A percentile compares a stretch with the other conserved stretches of the same genome.
Conservation (phyloP, 371 early-diverging fungal genomes). For the Funneliformis caledonium region DNA sequence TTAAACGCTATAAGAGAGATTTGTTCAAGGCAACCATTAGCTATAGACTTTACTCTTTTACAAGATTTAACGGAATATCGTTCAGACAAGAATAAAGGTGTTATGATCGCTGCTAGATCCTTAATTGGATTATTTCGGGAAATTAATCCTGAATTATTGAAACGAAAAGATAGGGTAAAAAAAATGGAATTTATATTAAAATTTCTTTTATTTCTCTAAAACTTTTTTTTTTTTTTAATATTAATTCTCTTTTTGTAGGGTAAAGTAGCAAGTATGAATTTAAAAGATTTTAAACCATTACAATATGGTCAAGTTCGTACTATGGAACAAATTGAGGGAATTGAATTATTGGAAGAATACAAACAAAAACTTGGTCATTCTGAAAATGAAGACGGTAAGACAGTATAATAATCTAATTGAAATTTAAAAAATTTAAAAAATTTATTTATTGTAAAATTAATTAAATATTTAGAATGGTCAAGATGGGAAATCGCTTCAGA, state of each 20-base stretch:
- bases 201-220: not conserved
- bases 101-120: conserved; percentile 89
- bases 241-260: conserved; percentile 51
- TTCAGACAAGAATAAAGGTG: conserved; percentile 89
- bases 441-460: too few species aligned
- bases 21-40: conserved; percentile 87
- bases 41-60: conserved; percentile 85
- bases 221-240: not conserved
- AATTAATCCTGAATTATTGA: conserved; percentile 90
- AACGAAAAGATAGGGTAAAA: conserved; percentile 79
- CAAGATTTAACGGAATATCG: conserved; percentile 91
- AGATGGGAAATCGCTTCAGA: conserved; percentile 37
- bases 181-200: not conserved
- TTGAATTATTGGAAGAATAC: conserved; percentile 64
- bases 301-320: conserved; percentile 75
- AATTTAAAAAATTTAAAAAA: too few species aligned
- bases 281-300: conserved; percentile 68
- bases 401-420: too few species aligned
- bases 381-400: not conserved
- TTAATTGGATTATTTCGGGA: conserved; percentile 90
- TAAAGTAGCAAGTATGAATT: conserved; percentile 73
- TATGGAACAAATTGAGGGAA: conserved; percentile 77
- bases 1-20: conserved; percentile 94
- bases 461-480: conserved; percentile 7
- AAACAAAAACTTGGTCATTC: not conserved